Conservation (phyloP, 2,329 filamentous ascomycete genomes). For the Myriosclerotinia duriaeana region DNA sequence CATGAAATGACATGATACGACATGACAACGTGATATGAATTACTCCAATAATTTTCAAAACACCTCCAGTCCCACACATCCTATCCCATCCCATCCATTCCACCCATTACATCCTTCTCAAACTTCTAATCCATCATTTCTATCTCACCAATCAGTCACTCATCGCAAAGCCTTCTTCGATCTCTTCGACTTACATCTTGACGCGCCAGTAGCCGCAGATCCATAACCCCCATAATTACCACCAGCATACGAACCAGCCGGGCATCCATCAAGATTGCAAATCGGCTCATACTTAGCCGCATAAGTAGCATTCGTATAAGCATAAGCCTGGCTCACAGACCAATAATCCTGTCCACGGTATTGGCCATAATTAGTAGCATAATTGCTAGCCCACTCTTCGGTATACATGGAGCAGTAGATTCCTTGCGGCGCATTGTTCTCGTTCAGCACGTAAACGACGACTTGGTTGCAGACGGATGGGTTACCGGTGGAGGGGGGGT, state of each 20-base stretch:
- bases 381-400: constrained; percentile 30
- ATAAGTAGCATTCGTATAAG: neutral
- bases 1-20: no score
- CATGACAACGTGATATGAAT: no score
- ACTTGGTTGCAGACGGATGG: constrained; percentile 44
- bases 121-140: neutral
- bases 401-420: constrained; percentile 42
- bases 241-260: neutral
- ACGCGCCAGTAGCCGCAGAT: neutral
- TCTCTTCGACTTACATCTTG: constrained; percentile 9
- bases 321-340: constrained; percentile 16
- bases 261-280: constrained; percentile 11
- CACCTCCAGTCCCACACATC: no score
- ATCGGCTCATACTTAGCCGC: constrained; percentile 1
- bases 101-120: no score
- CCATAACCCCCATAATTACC: constrained; percentile 19
- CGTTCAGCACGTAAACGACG: constrained; percentile 43
- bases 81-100: no score
- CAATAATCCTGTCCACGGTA: constrained; percentile 23
- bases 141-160: neutral
- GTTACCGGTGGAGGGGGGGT: constrained; percentile 37
- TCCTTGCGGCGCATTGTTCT: constrained; percentile 42
- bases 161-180: neutral
- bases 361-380: constrained; percentile 35
- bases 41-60: no score